Conservation (phyloP, 2,329 filamentous ascomycete species). For the Fusarium devonianum region DNA sequence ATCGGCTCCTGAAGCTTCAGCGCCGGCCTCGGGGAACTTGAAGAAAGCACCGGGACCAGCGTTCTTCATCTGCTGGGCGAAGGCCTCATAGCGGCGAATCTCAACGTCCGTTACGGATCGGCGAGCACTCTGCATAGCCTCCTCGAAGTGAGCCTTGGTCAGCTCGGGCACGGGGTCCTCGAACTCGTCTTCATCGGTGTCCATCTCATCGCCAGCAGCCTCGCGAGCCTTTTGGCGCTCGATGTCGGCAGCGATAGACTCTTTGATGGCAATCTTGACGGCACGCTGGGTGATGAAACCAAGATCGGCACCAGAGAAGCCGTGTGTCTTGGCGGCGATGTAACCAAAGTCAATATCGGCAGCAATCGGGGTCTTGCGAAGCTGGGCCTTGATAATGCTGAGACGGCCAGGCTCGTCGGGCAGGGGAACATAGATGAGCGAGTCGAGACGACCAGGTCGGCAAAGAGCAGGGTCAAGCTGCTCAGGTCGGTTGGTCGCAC, state of each 20-base stretch:
- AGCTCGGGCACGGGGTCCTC: slow-evolving; percentile 97
- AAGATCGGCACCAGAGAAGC: slow-evolving; percentile 99
- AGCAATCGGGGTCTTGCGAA: slow-evolving; percentile 96
- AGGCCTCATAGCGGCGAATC: slow-evolving; percentile 97
- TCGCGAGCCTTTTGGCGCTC: slow-evolving; percentile 89
- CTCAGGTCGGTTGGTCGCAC: slow-evolving; percentile 97
- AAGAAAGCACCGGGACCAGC: slow-evolving; percentile 95
- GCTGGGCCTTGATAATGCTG: slow-evolving; percentile 91
- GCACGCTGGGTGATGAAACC: slow-evolving; percentile 99
- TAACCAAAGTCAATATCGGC: slow-evolving; percentile 85
- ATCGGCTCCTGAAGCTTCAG: slow-evolving; percentile 66
- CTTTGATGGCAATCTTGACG: slow-evolving; percentile 99
- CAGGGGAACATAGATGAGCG: slow-evolving; percentile 96
- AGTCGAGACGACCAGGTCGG: slow-evolving; percentile 98
- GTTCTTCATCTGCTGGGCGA: slow-evolving; percentile 99
- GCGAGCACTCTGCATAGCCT: slow-evolving; percentile 95
- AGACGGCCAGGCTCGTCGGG: slow-evolving; percentile 90
- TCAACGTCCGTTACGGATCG: slow-evolving; percentile 96
- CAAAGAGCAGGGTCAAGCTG: slow-evolving; percentile 97
- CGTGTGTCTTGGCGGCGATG: slow-evolving; percentile 97
- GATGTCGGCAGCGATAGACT: slow-evolving; percentile 88
- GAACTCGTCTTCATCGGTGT: slow-evolving; percentile 68
- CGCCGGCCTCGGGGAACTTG: slow-evolving; percentile 85
- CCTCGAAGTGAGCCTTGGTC: slow-evolving; percentile 96
- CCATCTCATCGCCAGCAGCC: slow-evolving; percentile 83